A percentile compares a stretch with the other conserved stretches of the same genome.
Conservation (phyloP, 805 yeast species). For the Brettanomyces sp. region DNA sequence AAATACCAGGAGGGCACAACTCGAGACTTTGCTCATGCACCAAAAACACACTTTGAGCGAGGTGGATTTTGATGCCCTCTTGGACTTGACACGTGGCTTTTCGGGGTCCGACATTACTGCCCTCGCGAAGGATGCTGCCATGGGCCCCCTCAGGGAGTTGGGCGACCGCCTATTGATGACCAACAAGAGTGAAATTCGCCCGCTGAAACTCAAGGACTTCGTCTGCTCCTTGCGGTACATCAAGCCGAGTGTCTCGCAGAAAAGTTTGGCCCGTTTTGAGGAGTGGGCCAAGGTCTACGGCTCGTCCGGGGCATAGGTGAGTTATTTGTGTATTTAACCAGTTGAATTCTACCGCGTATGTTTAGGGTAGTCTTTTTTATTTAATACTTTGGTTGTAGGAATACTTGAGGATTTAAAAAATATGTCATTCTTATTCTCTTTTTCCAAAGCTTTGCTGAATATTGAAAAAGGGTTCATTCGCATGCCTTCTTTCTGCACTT, state of each 20-base stretch:
- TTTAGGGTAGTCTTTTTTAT: too few relatives aligned
- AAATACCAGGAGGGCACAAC: conserved; percentile 68
- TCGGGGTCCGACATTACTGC: conserved; percentile 95
- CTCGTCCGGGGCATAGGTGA: conserved; percentile 64
- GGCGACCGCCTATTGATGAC: conserved; percentile 73
- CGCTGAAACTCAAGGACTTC: conserved; percentile 68
- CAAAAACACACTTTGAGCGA: conserved; percentile 66
- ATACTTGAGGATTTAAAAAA: too few relatives aligned
- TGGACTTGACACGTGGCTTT: conserved; percentile 52
- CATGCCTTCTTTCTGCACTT: too few relatives aligned
- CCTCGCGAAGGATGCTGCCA: conserved; percentile 91
- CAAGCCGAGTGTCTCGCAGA: conserved; percentile 80
- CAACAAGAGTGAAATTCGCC: conserved; percentile 67
- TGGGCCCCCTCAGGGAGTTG: conserved; percentile 88
- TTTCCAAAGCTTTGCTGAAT: too few relatives aligned
- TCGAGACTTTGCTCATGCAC: conserved; percentile 53
- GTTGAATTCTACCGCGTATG: too few relatives aligned
- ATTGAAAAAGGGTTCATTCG: too few relatives aligned
- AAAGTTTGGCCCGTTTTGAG: conserved; percentile 72
- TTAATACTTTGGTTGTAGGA: too few relatives aligned
- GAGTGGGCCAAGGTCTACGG: conserved; percentile 86
- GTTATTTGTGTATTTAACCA: neutral
- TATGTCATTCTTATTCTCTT: too few relatives aligned
- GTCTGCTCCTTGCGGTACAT: conserved; percentile 65
- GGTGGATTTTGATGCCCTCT: conserved; percentile 50